Evolutionary conservation across 75 land plant species (phyloP).

Genomic region (Selaginella moellendorffii): DNA sequence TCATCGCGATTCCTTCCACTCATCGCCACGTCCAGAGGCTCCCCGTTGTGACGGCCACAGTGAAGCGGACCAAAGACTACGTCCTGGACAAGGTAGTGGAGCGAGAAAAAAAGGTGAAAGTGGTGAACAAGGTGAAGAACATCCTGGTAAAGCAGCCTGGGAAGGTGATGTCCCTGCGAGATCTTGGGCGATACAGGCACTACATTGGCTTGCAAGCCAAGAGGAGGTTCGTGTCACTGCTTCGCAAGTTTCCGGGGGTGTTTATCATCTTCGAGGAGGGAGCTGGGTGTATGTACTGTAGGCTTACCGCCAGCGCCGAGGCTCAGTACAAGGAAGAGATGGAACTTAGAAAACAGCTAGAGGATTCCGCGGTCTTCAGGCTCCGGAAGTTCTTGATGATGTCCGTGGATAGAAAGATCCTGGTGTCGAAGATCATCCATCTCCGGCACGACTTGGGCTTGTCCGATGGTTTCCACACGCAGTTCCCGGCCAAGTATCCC

Average conservation of each 20-base stretch:
- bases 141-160: constrained; percentile 77
- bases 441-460: constrained; percentile 70
- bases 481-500: constrained; percentile 46
- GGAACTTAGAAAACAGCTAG: constrained; percentile 61
- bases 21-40: background rate
- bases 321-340: constrained; percentile 52
- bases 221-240: constrained; percentile 50
- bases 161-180: constrained; percentile 51
- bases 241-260: constrained; percentile 63
- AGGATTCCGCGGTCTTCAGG: constrained; percentile 45
- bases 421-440: constrained; percentile 68
- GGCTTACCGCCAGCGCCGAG: constrained; percentile 64
- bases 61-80: constrained; percentile 71
- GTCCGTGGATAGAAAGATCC: constrained; percentile 71
- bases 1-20: background rate
- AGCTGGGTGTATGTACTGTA: constrained; percentile 41
- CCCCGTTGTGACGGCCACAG: constrained; percentile 14
- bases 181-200: constrained; percentile 45
- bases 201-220: constrained; percentile 45
- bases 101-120: constrained; percentile 82
- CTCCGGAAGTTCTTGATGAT: constrained; percentile 88
- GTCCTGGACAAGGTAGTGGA: constrained; percentile 76
- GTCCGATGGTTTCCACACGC: constrained; percentile 56
- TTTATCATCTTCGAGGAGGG: constrained; percentile 84
- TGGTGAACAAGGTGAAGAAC: constrained; percentile 62